These are phyloP conservation scores for Pisolithus sp. DNA, from an alignment of 768 basidiomycete species.

Conservation along the genomic window DNA sequence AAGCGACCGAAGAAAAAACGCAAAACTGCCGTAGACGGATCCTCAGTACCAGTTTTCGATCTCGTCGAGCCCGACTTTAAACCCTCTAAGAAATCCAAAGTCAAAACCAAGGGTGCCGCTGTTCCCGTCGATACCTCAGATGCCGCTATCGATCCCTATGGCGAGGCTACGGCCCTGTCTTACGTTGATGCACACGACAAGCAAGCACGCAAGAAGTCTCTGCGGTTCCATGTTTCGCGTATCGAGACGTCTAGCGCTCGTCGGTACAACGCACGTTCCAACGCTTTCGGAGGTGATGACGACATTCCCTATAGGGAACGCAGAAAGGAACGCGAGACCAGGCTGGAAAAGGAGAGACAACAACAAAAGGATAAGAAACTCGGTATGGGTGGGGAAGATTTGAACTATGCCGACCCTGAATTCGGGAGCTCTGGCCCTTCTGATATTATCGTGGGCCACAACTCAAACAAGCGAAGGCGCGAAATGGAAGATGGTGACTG, in stretches of 20 bases:
- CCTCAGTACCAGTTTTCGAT: conserved; percentile 51
- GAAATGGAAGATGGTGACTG: conserved; percentile 30
- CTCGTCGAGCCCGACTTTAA: conserved; percentile 73
- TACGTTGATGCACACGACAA: conserved; percentile 80
- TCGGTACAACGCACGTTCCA: conserved; percentile 64
- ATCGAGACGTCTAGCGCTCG: conserved; percentile 78
- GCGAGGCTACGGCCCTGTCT: conserved; percentile 67
- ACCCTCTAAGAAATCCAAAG: conserved; percentile 23
- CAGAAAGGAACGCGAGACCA: conserved; percentile 53
- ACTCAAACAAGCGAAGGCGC: conserved; percentile 29
- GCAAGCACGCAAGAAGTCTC: conserved; percentile 67
- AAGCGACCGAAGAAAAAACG: conserved; percentile 58
- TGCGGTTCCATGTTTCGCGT: conserved; percentile 90
- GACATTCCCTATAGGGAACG: conserved; percentile 87
- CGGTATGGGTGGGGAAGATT: conserved; percentile 57
- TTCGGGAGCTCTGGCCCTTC: conserved; percentile 11
- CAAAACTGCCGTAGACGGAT: conserved; percentile 33
- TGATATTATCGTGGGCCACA: conserved; percentile 2
- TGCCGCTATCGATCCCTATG: conserved; percentile 40
- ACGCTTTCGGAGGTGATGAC: conserved; percentile 83
- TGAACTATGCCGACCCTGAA: conserved; percentile 53
- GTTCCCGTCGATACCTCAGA: conserved; percentile 6
- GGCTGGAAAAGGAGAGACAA: conserved; percentile 42
- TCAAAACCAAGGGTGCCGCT: conserved; percentile 3
- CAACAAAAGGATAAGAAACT: conserved; percentile 19